Conservation (phyloP, 1,139 yeast species). For the Dujonia santamariae region DNA sequence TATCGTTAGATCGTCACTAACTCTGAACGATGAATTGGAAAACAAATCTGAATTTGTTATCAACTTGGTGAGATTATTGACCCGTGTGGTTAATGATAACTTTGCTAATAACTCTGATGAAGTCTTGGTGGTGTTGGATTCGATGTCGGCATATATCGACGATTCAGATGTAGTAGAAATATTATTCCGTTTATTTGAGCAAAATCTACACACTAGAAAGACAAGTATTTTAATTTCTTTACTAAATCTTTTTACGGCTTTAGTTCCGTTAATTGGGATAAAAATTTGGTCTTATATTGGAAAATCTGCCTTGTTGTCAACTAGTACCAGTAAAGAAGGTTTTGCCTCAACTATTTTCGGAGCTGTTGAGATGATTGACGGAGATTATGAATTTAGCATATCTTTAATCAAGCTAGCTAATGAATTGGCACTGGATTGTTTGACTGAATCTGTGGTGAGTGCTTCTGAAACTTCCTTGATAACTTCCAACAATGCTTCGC, state of each 20-base stretch:
- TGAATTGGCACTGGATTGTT: slow-evolving; percentile 52
- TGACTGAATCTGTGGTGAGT: slow-evolving; percentile 22
- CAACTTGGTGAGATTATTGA: slow-evolving; percentile 51
- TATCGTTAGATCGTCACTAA: slow-evolving; percentile 35
- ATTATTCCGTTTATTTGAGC: slow-evolving; percentile 64
- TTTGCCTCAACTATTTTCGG: slow-evolving; percentile 62
- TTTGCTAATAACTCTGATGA: slow-evolving; percentile 38
- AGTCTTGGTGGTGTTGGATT: slow-evolving; percentile 38
- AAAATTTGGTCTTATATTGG: slow-evolving; percentile 79
- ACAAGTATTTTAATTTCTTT: slow-evolving; percentile 45
- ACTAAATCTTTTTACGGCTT: slow-evolving; percentile 48
- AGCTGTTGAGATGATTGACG: slow-evolving; percentile 68
- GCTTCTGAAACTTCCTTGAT: slow-evolving; percentile 16
- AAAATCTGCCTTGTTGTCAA: slow-evolving; percentile 62
- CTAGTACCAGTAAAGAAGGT: slow-evolving; percentile 64
- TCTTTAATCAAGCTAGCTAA: slow-evolving; percentile 54
- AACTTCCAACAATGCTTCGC: neutral
- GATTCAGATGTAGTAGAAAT: slow-evolving; percentile 71
- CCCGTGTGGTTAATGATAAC: slow-evolving; percentile 45
- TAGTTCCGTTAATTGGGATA: slow-evolving; percentile 51
- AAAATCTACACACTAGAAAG: slow-evolving; percentile 57
- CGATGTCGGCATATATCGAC: slow-evolving; percentile 56
- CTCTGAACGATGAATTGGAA: slow-evolving; percentile 24
- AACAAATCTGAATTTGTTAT: slow-evolving; percentile 38
- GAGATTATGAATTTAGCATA: slow-evolving; percentile 63